phyloP scores from a whole-genome alignment of 176 grass and related monocot genomes.

The Oryza longistaminata region DNA sequence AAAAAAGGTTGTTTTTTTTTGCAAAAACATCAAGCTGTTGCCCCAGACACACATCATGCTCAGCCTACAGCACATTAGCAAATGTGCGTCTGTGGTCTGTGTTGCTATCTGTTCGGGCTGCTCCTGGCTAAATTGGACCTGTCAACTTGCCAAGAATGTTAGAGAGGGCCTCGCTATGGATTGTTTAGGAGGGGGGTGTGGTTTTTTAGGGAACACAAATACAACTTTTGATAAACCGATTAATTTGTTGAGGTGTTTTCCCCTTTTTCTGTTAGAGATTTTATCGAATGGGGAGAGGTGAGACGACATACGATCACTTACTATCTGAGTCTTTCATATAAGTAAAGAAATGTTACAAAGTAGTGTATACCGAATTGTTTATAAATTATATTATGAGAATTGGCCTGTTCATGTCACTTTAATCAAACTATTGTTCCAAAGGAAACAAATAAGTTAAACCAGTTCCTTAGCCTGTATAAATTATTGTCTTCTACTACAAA shows the following conservation, averaged over 20 bases:
- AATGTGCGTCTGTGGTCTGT: background rate
- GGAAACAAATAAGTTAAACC: background rate
- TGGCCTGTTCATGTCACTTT: background rate
- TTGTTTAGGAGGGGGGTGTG: background rate
- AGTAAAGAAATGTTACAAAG: background rate
- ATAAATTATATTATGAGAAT: slow-evolving; percentile 9
- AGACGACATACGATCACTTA: no score
- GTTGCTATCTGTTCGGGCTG: background rate
- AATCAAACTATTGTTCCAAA: background rate
- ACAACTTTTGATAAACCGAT: background rate
- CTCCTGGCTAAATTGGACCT: background rate
- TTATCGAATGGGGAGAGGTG: no score
- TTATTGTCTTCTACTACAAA: background rate
- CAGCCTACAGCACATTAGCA: background rate
- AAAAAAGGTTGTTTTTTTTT: no score
- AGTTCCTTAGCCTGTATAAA: background rate
- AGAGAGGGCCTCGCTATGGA: background rate
- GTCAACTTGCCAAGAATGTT: background rate
- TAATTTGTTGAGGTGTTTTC: background rate
- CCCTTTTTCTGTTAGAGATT: no score
- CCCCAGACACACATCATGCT: background rate
- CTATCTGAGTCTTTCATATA: background rate
- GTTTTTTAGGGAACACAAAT: background rate
- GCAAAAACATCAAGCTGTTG: no score
- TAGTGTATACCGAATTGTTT: background rate